Evolutionary conservation across 805 yeast species (phyloP).

Genomic region (Brettanomyces sp.): DNA sequence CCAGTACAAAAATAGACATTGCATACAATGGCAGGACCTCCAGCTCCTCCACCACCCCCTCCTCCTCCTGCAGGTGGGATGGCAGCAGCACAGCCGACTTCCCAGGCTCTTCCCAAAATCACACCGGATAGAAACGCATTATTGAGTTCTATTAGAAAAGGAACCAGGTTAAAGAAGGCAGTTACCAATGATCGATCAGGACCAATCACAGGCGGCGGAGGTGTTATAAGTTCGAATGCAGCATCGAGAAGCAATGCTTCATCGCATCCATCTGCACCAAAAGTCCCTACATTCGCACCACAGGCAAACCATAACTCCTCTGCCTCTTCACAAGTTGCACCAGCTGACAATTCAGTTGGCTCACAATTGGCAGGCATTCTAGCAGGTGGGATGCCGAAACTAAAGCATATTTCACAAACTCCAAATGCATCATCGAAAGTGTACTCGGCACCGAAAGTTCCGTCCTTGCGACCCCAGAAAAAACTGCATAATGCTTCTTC

Average conservation of each 20-base stretch:
- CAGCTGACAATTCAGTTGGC: conserved; percentile 20
- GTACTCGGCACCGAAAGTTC: conserved; percentile 8
- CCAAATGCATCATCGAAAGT: conserved; percentile 10
- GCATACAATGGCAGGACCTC: conserved; percentile 35
- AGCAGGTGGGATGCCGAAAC: conserved; percentile 75
- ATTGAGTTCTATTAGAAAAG: conserved; percentile 77
- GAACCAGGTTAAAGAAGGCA: conserved; percentile 50
- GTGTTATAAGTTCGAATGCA: conserved; percentile 21
- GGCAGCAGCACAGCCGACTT: conserved; percentile 6
- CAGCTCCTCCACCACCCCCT: conserved; percentile 48
- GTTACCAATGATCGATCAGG: conserved; percentile 59
- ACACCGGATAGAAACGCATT: conserved; percentile 42
- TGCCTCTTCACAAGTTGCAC: conserved; percentile 4
- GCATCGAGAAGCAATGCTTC: conserved; percentile 10
- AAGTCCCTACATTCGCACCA: conserved; percentile 16
- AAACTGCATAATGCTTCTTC: not conserved
- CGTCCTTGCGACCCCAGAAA: not conserved
- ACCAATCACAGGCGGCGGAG: conserved; percentile 26
- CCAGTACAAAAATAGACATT: not conserved
- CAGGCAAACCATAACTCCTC: conserved; percentile 1
- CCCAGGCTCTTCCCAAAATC: conserved; percentile 17
- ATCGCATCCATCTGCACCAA: conserved; percentile 6
- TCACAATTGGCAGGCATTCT: conserved; percentile 59
- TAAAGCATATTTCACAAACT: conserved; percentile 33
- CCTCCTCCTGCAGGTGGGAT: conserved; percentile 32